Evolutionary conservation across 2,329 filamentous ascomycete genomes (phyloP), one percentile per base, ranked within the genome.

Genomic region (Hypoxylon sp.): DNA sequence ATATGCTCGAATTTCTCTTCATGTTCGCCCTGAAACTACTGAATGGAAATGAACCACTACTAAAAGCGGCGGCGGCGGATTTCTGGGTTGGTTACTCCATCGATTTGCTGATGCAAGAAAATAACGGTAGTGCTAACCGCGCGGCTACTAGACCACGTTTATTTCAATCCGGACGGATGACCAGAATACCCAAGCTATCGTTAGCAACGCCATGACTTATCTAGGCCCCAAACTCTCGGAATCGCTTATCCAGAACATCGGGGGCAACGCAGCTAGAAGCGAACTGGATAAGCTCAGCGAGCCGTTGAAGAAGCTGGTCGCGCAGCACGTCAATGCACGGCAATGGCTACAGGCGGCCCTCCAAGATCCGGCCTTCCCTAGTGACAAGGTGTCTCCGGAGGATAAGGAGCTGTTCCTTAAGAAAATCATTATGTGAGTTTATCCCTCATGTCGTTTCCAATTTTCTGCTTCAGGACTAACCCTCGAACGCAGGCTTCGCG

Each of bases 221-320:
- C 82, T 92, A 6, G 90, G 90, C 0, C 89, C 89, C 0, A 77
- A 86, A 17, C 78, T 93, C n/a, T 81, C 86, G 3, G 82, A 84
- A 61, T 85, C 86, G 0, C 80, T 93, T 23, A 82, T 91, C 1
- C 83, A 85, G 63, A 92, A 93, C 64, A 84, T 93, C 36, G 87
- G 89, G 5, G 92, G 92, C 0, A 86, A 87, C 60, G 91, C 89
- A 3, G 86, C 89, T 1, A 86, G 92, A 41, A 92, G 89, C 71
- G 91, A 94, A 74, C 82, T 94, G 0, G 91, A 93, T 72, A 89
- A 86, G 72, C 80, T 94, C 5, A 86, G 86, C 60, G 90, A 93
- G 64, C 91, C 91, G 1, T 81, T 94, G 3, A 92, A 91, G 79
- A 92, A 89, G 75, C 81, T 94, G 21, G 82, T 91, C 1, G 82